Evolutionary conservation across 768 basidiomycete species (phyloP).

Genomic region (Leccinum aurantiacum): DNA sequence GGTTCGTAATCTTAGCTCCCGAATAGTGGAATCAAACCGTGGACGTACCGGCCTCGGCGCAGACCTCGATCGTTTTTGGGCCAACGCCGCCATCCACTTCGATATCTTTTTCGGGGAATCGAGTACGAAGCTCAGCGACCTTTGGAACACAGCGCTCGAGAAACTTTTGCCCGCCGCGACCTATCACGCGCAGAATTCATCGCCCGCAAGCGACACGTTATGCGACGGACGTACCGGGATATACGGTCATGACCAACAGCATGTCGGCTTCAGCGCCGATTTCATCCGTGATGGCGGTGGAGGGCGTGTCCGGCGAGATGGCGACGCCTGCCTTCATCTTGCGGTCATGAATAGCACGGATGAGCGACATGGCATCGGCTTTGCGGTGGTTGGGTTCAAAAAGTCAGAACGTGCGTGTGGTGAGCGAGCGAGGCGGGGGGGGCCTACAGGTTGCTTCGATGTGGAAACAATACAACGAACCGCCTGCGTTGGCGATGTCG

Average conservation of each 20-base stretch:
- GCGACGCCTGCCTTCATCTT: constrained; percentile 95
- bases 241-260: constrained; percentile 98
- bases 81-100: constrained; percentile 99
- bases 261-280: constrained; percentile 86
- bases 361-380: constrained; percentile 76
- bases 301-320: constrained; percentile 93
- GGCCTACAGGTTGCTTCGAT: constrained; percentile 84
- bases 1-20: constrained; percentile 1
- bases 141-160: constrained; percentile 90
- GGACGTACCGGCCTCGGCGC: constrained; percentile 80
- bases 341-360: constrained; percentile 74
- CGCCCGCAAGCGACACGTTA: neutral
- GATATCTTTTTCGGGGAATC: constrained; percentile 94
- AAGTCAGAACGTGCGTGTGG: constrained; percentile 12
- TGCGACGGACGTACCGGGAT: constrained; percentile 61
- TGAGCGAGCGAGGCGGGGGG: neutral
- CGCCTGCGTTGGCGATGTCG: constrained; percentile 94
- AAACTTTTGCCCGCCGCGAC: constrained; percentile 96
- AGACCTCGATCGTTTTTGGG: constrained; percentile 80
- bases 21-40: neutral
- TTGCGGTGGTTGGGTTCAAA: constrained; percentile 1
- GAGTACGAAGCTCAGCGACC: constrained; percentile 82
- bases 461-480: constrained; percentile 95
- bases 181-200: constrained; percentile 36
- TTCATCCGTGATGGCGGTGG: constrained; percentile 81